Conservation (phyloP, 495 filamentous ascomycete species). For the Pseudevernia furfuracea region DNA sequence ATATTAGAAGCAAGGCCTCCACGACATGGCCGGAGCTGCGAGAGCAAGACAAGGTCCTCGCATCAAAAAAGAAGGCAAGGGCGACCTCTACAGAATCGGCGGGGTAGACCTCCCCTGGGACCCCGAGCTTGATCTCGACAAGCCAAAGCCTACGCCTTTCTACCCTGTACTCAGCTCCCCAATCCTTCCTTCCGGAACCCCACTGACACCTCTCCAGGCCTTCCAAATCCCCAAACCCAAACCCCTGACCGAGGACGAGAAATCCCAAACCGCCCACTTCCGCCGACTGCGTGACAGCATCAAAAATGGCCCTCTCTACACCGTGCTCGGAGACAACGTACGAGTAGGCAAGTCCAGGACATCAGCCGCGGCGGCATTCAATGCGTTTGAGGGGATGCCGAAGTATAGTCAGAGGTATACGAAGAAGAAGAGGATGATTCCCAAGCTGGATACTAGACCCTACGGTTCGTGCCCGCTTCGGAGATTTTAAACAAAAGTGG, state of each 20-base stretch:
- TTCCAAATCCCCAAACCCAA: conserved; percentile 26
- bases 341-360: conserved; percentile 32
- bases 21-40: conserved; percentile 8
- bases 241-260: conserved; percentile 29
- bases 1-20: background rate
- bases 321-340: conserved; percentile 42
- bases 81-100: conserved; percentile 15
- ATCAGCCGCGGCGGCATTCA: conserved; percentile 28
- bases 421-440: conserved; percentile 45
- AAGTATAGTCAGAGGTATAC: conserved; percentile 50
- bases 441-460: conserved; percentile 41
- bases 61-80: conserved; percentile 16
- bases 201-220: conserved; percentile 10
- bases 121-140: conserved; percentile 30
- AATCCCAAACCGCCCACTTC: conserved; percentile 37
- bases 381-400: conserved; percentile 55
- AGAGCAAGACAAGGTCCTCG: conserved; percentile 7
- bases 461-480: conserved; percentile 39
- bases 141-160: conserved; percentile 30
- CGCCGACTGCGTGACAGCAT: conserved; percentile 43
- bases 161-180: conserved; percentile 31
- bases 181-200: background rate
- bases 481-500: too few relatives aligned
- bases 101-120: conserved; percentile 31
- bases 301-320: conserved; percentile 52